Percentiles rank a stretch among this genome's conserved stretches.
phyloP scores from a whole-genome alignment of 371 early-diverging fungal genomes.

The Mucor indicus region DNA sequence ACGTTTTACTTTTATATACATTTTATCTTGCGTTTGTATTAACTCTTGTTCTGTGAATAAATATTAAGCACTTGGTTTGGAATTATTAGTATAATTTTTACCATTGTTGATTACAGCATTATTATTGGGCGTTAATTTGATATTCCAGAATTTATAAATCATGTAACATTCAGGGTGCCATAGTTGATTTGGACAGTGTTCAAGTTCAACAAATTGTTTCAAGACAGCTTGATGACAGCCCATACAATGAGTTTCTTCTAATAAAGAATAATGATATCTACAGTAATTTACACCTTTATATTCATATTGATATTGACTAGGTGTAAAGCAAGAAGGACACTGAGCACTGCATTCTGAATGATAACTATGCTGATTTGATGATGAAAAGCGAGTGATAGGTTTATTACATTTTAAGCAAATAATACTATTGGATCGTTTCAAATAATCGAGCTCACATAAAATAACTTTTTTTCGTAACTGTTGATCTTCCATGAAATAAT shows the following conservation, averaged over 20 bases:
- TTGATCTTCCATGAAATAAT: slow-evolving; percentile 11
- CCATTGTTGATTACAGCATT: background rate
- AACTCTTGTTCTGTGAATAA: background rate
- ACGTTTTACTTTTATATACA: slow-evolving; percentile 78
- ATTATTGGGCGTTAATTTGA: slow-evolving; percentile 50
- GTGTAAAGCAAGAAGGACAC: slow-evolving; percentile 16
- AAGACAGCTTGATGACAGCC: slow-evolving; percentile 93
- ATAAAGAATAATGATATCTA: slow-evolving; percentile 84
- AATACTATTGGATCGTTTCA: slow-evolving; percentile 14
- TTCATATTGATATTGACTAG: slow-evolving; percentile 72
- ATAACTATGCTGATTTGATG: slow-evolving; percentile 1
- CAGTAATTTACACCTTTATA: slow-evolving; percentile 85
- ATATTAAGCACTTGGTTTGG: background rate
- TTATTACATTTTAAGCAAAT: slow-evolving; percentile 20
- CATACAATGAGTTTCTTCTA: slow-evolving; percentile 84
- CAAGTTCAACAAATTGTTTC: slow-evolving; percentile 88
- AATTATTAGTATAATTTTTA: background rate
- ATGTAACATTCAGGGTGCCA: slow-evolving; percentile 99
- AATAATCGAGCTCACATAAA: slow-evolving; percentile 28
- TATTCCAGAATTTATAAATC: slow-evolving; percentile 83
- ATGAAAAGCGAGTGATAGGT: slow-evolving; percentile 3
- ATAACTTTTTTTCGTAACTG: slow-evolving; percentile 3
- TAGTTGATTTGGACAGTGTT: slow-evolving; percentile 67
- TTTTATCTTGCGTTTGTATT: slow-evolving; percentile 29
- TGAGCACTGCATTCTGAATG: slow-evolving; percentile 19